phyloP scores from a whole-genome alignment of 306 rosid species.

The Pachyrhizus erosus region DNA sequence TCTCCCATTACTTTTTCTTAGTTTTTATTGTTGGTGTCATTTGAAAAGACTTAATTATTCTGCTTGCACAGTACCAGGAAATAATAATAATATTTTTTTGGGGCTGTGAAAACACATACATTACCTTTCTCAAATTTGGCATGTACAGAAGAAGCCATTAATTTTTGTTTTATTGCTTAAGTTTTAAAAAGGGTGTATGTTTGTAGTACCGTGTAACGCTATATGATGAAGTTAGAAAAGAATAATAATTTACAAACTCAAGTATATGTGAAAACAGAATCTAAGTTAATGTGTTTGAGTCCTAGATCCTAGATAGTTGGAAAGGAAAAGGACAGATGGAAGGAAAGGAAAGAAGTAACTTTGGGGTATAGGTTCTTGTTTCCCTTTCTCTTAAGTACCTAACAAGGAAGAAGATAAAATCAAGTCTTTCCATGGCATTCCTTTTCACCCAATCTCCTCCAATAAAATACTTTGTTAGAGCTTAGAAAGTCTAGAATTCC shows the following conservation, averaged over 20 bases:
- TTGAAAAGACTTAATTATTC: not conserved
- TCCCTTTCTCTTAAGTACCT: not conserved
- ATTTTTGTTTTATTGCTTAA: not conserved
- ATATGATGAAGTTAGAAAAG: not conserved
- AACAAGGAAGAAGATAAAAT: not conserved
- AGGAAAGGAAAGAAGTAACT: not conserved
- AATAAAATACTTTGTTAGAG: not conserved
- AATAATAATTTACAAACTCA: not conserved
- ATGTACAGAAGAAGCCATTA: not conserved
- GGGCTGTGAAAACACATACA: not conserved
- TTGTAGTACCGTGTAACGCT: not conserved
- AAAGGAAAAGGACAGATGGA: not conserved
- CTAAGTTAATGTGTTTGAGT: not conserved
- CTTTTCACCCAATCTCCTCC: not conserved
- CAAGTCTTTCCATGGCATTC: not conserved
- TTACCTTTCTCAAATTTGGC: not conserved
- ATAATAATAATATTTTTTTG: not conserved
- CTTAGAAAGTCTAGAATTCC: not conserved
- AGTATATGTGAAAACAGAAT: not conserved
- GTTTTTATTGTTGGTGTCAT: not conserved
- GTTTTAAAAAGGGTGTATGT: not conserved
- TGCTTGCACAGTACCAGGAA: not conserved
- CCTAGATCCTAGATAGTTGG: not conserved
- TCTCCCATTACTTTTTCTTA: not conserved
- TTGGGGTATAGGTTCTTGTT: not conserved